phyloP scores from a whole-genome alignment of 352 stramenopile species.

The Pythium graminicola region DNA sequence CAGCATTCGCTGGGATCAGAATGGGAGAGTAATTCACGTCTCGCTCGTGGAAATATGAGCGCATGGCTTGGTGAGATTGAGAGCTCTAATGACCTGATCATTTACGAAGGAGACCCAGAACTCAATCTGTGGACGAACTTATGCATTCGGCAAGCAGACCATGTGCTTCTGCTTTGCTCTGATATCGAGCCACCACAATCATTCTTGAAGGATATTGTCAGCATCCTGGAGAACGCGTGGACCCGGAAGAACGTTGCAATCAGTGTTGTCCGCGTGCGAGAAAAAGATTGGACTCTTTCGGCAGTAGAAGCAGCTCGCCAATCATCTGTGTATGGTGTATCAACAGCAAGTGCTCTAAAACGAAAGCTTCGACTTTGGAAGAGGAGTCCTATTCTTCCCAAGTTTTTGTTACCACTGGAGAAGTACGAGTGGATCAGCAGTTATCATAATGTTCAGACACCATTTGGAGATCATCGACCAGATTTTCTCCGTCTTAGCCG shows the following conservation, averaged over 20 bases:
- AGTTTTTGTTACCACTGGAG: slow-evolving; percentile 71
- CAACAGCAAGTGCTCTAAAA: slow-evolving; percentile 45
- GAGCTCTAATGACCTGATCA: slow-evolving; percentile 64
- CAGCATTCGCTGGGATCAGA: slow-evolving; percentile 52
- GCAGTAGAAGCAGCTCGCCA: slow-evolving; percentile 44
- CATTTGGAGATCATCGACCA: slow-evolving; percentile 59
- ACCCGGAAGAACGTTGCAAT: slow-evolving; percentile 66
- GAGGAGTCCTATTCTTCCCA: slow-evolving; percentile 50
- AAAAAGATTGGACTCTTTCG: slow-evolving; percentile 66
- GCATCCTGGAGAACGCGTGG: slow-evolving; percentile 60
- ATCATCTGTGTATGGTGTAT: slow-evolving; percentile 39
- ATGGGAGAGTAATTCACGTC: slow-evolving; percentile 63
- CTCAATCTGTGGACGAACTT: slow-evolving; percentile 77
- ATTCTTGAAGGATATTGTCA: slow-evolving; percentile 66
- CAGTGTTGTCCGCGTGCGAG: slow-evolving; percentile 70
- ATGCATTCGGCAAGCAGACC: slow-evolving; percentile 79
- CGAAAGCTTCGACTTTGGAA: slow-evolving; percentile 52
- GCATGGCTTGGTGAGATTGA: slow-evolving; percentile 81
- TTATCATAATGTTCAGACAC: slow-evolving; percentile 82
- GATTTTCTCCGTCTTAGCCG: slow-evolving; percentile 86
- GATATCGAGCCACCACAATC: slow-evolving; percentile 57
- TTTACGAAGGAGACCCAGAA: slow-evolving; percentile 71
- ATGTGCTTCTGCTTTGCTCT: slow-evolving; percentile 76
- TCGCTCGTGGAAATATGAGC: slow-evolving; percentile 59
- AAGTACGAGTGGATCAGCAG: slow-evolving; percentile 84